These are phyloP conservation scores for Macrolepiota fuliginosa DNA, from an alignment of 768 basidiomycete genomes.

Conservation along the genomic window DNA sequence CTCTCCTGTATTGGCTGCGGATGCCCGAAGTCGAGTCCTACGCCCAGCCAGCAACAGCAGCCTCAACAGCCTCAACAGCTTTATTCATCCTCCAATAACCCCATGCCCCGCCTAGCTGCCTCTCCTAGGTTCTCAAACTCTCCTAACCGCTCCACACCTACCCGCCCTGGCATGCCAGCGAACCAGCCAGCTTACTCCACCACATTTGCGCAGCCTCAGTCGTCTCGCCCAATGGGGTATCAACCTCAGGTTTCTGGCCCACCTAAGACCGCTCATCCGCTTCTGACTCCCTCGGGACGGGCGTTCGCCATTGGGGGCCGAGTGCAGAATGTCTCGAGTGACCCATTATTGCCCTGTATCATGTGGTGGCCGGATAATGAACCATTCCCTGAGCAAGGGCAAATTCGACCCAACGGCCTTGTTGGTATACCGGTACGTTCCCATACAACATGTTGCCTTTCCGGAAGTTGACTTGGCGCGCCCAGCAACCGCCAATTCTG, in stretches of 20 bases:
- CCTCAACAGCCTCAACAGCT: slow-evolving; percentile 23
- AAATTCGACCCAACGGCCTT: slow-evolving; percentile 63
- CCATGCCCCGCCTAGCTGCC: slow-evolving; percentile 5
- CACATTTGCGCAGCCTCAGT: slow-evolving; percentile 12
- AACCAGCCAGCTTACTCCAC: slow-evolving; percentile 1
- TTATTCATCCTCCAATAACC: slow-evolving; percentile 8
- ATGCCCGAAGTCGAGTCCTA: slow-evolving; percentile 42
- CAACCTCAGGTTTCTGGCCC: slow-evolving; percentile 17
- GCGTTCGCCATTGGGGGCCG: slow-evolving; percentile 74
- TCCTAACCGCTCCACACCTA: slow-evolving; percentile 3
- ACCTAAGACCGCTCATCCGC: slow-evolving; percentile 55
- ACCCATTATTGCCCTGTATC: slow-evolving; percentile 71
- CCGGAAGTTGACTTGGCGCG: slow-evolving; percentile 13
- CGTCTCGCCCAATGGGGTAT: slow-evolving; percentile 13
- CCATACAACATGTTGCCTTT: neutral
- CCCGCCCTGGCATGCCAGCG: slow-evolving; percentile 4
- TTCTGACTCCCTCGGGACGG: slow-evolving; percentile 82
- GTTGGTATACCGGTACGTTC: slow-evolving; percentile 50
- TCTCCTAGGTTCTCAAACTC: slow-evolving; percentile 19
- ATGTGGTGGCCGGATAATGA: slow-evolving; percentile 95
- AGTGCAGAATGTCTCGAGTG: slow-evolving; percentile 75
- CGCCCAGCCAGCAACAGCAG: slow-evolving; percentile 5
- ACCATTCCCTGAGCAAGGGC: slow-evolving; percentile 74
- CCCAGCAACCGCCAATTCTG: slow-evolving; percentile 78
- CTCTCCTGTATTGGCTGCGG: slow-evolving; percentile 76